A percentile compares a stretch with the other conserved stretches of the same genome.
Evolutionary conservation across 148 eudicot genomes (phyloP).

Genomic region (Chenopodium suecicum): DNA sequence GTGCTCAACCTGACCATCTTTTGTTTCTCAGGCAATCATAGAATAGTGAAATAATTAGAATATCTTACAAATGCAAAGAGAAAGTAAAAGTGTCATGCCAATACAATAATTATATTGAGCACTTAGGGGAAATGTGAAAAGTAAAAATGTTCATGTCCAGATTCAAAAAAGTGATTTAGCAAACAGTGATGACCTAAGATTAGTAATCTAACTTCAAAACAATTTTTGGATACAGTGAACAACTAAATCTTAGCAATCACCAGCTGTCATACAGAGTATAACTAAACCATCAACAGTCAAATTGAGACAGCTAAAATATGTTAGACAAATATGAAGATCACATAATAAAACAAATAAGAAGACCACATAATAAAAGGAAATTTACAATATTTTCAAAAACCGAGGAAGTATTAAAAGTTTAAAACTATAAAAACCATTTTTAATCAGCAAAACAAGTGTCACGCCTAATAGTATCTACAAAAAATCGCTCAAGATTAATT

Average conservation of each 20-base stretch:
- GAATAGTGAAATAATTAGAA: background rate
- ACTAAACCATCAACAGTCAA: background rate
- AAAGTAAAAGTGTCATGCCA: background rate
- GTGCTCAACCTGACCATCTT: slow-evolving; percentile 1
- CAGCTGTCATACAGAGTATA: background rate
- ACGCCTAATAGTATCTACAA: no score
- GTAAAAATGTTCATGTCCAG: background rate
- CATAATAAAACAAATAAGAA: background rate
- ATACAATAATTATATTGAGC: background rate
- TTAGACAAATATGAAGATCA: background rate
- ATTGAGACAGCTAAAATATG: background rate
- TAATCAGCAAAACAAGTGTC: background rate
- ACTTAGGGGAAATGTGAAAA: background rate
- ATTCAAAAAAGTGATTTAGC: background rate
- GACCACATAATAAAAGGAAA: no score
- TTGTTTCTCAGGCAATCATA: slow-evolving; percentile 2
- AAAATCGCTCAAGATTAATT: no score
- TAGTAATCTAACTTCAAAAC: background rate
- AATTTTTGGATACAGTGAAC: background rate
- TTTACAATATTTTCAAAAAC: no score
- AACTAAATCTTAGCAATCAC: background rate
- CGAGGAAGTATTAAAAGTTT: no score
- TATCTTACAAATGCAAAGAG: background rate
- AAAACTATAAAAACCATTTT: background rate
- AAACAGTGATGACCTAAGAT: background rate